Conservation (phyloP, 805 yeast species). For the Metschnikowia santaceciliae region DNA sequence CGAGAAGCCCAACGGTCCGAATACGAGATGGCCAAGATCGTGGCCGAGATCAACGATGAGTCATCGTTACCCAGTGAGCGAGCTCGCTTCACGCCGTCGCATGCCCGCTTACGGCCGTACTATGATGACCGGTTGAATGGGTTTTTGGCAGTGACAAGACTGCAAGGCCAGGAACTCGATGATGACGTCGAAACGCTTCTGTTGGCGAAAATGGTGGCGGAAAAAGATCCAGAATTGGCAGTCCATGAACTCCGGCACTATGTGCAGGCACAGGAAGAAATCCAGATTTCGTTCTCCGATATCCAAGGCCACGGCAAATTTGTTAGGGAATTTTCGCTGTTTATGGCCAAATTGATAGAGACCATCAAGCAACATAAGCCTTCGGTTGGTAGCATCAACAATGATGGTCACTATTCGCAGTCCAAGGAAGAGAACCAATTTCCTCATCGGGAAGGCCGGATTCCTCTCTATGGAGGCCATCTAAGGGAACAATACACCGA, state of each 20-base stretch:
- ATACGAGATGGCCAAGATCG: conserved; percentile 4
- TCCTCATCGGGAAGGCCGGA: conserved; percentile 23
- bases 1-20: neutral
- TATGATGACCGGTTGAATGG: conserved; percentile 13
- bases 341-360: conserved; percentile 20
- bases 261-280: neutral
- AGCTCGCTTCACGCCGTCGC: neutral
- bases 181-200: conserved; percentile 8
- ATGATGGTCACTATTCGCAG: conserved; percentile 25
- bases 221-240: neutral
- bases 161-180: conserved; percentile 7
- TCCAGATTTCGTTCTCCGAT: neutral
- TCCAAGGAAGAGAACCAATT: conserved; percentile 16
- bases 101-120: conserved; percentile 9
- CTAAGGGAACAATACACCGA: conserved; percentile 27
- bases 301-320: conserved; percentile 10
- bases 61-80: neutral
- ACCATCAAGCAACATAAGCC: conserved; percentile 23
- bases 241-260: conserved; percentile 8
- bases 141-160: conserved; percentile 8
- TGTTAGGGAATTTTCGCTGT: conserved; percentile 15
- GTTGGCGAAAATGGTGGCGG: neutral
- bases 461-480: conserved; percentile 34
- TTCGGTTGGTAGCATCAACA: conserved; percentile 18
- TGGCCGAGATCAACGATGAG: neutral